A percentile compares a stretch with the other conserved stretches of the same genome.
Conservation (phyloP, 768 basidiomycete genomes). For the Termitomyces sp. region DNA sequence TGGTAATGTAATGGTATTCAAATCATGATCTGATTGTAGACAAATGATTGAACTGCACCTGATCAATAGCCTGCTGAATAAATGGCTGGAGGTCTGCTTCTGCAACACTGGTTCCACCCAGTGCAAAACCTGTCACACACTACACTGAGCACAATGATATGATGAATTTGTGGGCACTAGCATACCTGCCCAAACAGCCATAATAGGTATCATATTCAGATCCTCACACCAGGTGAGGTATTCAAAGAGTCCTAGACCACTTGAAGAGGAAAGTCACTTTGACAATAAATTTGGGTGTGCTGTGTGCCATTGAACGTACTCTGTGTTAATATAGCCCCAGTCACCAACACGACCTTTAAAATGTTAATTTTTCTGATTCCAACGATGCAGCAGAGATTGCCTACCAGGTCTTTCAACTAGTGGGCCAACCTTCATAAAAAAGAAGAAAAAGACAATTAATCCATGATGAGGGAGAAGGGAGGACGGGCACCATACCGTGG, state of each 20-base stretch:
- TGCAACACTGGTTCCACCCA: conserved; percentile 41
- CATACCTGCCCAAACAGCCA: conserved; percentile 57
- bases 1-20: not conserved
- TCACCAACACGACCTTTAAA: conserved; percentile 50
- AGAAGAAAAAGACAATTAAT: not conserved
- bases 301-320: conserved; percentile 28
- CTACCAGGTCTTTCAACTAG: conserved; percentile 47
- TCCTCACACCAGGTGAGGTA: conserved; percentile 53
- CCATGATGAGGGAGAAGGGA: too few relatives aligned
- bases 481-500: conserved; percentile 33
- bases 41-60: conserved; percentile 20
- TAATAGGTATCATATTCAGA: conserved; percentile 52
- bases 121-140: conserved; percentile 40
- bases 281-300: conserved; percentile 6
- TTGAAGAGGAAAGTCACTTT: conserved; percentile 5
- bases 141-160: not conserved
- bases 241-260: conserved; percentile 29
- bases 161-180: not conserved
- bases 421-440: conserved; percentile 30
- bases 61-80: conserved; percentile 54
- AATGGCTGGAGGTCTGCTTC: conserved; percentile 43
- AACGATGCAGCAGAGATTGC: not conserved
- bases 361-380: not conserved
- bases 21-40: not conserved
- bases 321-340: conserved; percentile 62